Conservation (phyloP, 441 rosid species). For the Erysimum cheiri region DNA sequence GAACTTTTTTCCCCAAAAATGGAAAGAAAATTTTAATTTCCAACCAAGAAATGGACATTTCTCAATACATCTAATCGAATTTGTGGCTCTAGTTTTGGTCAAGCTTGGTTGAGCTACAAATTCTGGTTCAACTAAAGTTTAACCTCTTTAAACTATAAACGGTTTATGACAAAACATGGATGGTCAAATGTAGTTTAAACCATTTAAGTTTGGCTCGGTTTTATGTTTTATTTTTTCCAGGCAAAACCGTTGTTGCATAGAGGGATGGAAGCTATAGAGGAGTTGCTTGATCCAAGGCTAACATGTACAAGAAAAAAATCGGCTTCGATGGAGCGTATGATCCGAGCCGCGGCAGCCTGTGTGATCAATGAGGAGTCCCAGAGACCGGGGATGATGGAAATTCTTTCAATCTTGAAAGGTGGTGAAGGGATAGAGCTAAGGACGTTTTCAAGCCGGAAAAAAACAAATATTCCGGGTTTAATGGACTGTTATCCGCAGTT, state of each 20-base stretch:
- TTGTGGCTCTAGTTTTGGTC: slow-evolving; percentile 11
- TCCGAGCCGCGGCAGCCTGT: slow-evolving; percentile 83
- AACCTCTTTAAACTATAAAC: background rate
- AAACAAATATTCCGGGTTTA: slow-evolving; percentile 58
- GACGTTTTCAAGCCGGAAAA: slow-evolving; percentile 50
- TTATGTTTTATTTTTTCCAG: slow-evolving; percentile 47
- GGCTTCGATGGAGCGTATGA: slow-evolving; percentile 58
- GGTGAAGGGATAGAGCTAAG: slow-evolving; percentile 51
- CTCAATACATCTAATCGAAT: background rate
- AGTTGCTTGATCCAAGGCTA: slow-evolving; percentile 72
- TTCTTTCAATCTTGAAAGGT: slow-evolving; percentile 67
- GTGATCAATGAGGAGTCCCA: slow-evolving; percentile 73
- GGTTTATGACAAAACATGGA: slow-evolving; percentile 3
- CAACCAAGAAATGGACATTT: slow-evolving; percentile 13
- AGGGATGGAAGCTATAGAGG: slow-evolving; percentile 69
- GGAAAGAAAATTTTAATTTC: slow-evolving; percentile 13
- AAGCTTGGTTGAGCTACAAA: slow-evolving; percentile 24
- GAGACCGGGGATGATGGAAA: slow-evolving; percentile 69
- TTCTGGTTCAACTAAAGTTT: slow-evolving; percentile 9
- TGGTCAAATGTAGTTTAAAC: slow-evolving; percentile 8
- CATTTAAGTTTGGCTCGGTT: background rate
- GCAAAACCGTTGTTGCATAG: slow-evolving; percentile 81
- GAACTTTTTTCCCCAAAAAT: slow-evolving; percentile 2
- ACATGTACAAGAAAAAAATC: slow-evolving; percentile 53
- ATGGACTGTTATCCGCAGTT: slow-evolving; percentile 65